These are phyloP conservation scores for Knoxdaviesia proteae DNA, from an alignment of 2,329 filamentous ascomycete species.

Conservation along the genomic window DNA sequence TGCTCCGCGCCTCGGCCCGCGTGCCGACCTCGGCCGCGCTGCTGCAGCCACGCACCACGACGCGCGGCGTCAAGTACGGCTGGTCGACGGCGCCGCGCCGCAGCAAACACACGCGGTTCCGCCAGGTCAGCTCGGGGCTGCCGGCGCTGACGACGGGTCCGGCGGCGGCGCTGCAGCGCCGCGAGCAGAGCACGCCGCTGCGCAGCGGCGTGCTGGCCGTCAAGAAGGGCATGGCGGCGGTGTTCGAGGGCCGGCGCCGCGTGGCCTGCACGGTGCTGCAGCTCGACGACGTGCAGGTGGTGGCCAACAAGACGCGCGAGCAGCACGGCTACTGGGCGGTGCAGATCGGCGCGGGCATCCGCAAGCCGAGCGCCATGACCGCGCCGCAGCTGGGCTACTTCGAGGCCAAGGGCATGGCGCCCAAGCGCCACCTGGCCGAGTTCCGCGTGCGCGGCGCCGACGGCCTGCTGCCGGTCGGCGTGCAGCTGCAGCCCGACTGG, in stretches of 20 bases:
- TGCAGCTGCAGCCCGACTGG: constrained; percentile 66
- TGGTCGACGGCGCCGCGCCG: constrained; percentile 36
- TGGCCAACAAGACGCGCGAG: constrained; percentile 64
- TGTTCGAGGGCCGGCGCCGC: constrained; percentile 62
- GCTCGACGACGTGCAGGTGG: constrained; percentile 76
- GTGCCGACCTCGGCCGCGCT: constrained; percentile 6
- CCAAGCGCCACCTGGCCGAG: constrained; percentile 68
- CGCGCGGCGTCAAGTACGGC: constrained; percentile 34
- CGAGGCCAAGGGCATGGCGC: constrained; percentile 57
- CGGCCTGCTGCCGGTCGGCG: constrained; percentile 58
- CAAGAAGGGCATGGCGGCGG: constrained; percentile 91
- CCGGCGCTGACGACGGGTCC: constrained; percentile 35
- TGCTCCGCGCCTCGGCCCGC: background rate
- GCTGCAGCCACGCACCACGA: constrained; percentile 22
- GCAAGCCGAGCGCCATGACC: constrained; percentile 55
- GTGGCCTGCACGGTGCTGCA: constrained; percentile 83
- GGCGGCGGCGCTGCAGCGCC: constrained; percentile 37
- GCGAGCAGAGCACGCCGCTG: constrained; percentile 35
- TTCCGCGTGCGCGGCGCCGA: constrained; percentile 60
- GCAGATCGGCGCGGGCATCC: constrained; percentile 63
- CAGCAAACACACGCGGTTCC: constrained; percentile 36
- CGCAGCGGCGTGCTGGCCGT: constrained; percentile 67
- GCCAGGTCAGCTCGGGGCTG: constrained; percentile 33
- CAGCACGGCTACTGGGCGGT: constrained; percentile 86
- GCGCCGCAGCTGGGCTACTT: constrained; percentile 75